A percentile compares a stretch with the other conserved stretches of the same genome.
These are phyloP conservation scores for Candida fluviatilis DNA, from an alignment of 805 yeast genomes.

Conservation along the genomic window DNA sequence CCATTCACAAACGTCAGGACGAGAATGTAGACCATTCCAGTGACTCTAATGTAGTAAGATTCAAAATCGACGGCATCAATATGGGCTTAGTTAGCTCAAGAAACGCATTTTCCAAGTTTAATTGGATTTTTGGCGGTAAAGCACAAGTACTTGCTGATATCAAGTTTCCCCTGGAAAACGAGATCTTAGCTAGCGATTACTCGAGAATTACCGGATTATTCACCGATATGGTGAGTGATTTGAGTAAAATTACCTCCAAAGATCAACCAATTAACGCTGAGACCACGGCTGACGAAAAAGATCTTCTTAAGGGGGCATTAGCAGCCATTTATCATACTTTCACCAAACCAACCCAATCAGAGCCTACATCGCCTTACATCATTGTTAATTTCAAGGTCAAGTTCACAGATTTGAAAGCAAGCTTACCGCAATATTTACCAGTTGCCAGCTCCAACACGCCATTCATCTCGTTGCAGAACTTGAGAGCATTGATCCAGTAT, in stretches of 20 bases:
- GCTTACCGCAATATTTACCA: conserved; percentile 46
- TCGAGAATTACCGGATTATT: conserved; percentile 22
- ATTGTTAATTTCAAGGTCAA: conserved; percentile 64
- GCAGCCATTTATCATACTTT: conserved; percentile 41
- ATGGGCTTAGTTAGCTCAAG: conserved; percentile 25
- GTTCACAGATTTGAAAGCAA: conserved; percentile 59
- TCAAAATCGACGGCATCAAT: conserved; percentile 40
- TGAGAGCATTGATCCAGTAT: conserved; percentile 58
- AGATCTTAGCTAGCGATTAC: conserved; percentile 17
- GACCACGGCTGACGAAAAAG: conserved; percentile 16
- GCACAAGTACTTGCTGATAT: conserved; percentile 70
- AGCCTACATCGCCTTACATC: conserved; percentile 42
- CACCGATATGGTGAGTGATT: conserved; percentile 23
- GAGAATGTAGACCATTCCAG: conserved; percentile 22
- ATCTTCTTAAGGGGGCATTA: conserved; percentile 35
- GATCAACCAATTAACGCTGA: neutral
- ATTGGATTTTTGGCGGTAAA: conserved; percentile 71
- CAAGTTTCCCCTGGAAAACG: conserved; percentile 51
- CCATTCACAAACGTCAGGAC: conserved; percentile 69
- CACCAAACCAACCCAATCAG: conserved; percentile 14
- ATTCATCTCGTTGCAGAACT: conserved; percentile 53
- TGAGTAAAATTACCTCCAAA: conserved; percentile 15
- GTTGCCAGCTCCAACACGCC: conserved; percentile 48
- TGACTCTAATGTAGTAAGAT: conserved; percentile 26
- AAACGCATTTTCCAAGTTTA: conserved; percentile 45